A percentile compares a stretch with the other conserved stretches of the same genome.
phyloP scores from a whole-genome alignment of 805 yeast genomes.

The Candida koratica region DNA sequence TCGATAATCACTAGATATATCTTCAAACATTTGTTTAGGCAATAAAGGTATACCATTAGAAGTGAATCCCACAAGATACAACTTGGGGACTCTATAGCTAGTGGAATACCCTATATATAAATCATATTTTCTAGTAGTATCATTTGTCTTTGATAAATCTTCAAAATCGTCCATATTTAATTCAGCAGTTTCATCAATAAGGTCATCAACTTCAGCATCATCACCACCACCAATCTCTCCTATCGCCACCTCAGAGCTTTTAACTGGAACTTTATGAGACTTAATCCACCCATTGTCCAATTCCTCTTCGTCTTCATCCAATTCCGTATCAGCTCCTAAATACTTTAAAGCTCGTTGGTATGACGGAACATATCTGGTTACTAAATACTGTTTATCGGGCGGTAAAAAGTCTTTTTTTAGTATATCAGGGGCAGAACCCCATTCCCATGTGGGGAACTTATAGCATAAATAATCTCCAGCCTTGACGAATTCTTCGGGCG shows the following conservation, averaged over 20 bases:
- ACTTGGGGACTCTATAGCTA: constrained; percentile 91
- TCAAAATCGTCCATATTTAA: constrained; percentile 33
- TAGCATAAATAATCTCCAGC: constrained; percentile 92
- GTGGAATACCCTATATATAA: constrained; percentile 90
- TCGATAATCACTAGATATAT: constrained; percentile 84
- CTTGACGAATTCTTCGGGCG: constrained; percentile 90
- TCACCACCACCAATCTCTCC: constrained; percentile 17
- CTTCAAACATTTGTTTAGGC: constrained; percentile 92
- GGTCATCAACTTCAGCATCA: constrained; percentile 43
- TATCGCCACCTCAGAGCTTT: constrained; percentile 17
- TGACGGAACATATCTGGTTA: constrained; percentile 88
- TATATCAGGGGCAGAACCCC: constrained; percentile 47
- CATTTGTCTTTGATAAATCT: constrained; percentile 19
- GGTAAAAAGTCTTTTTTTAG: constrained; percentile 70
- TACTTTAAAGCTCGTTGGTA: constrained; percentile 62
- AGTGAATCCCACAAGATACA: constrained; percentile 85
- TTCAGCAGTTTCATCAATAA: constrained; percentile 43
- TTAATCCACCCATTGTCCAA: constrained; percentile 61
- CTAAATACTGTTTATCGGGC: constrained; percentile 76
- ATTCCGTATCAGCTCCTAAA: constrained; percentile 41
- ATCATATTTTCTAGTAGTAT: constrained; percentile 69
- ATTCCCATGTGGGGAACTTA: constrained; percentile 96
- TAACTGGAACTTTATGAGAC: constrained; percentile 36
- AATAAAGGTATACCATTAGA: constrained; percentile 79
- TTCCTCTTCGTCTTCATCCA: constrained; percentile 34